These are phyloP conservation scores for Oryza punctata DNA, from an alignment of 176 grass and related monocot species.

Conservation along the genomic window DNA sequence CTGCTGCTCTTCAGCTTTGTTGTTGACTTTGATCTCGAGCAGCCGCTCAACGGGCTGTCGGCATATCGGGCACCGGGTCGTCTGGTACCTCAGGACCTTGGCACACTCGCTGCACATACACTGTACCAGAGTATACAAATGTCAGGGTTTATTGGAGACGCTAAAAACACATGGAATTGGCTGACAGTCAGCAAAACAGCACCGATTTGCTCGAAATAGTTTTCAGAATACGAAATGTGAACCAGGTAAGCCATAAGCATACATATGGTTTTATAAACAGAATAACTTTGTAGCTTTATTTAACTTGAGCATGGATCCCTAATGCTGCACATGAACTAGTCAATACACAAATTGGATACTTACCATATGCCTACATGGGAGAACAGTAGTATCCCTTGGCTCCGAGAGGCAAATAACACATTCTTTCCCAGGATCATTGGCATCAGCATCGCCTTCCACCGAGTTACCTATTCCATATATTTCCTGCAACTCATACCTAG, in stretches of 20 bases:
- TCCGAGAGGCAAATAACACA: slow-evolving; percentile 98
- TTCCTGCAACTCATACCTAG: slow-evolving; percentile 90
- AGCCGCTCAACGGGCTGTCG: slow-evolving; percentile 85
- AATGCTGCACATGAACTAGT: background rate
- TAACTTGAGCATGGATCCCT: background rate
- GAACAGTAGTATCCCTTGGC: slow-evolving; percentile 94
- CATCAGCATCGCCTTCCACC: slow-evolving; percentile 76
- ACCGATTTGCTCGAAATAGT: background rate
- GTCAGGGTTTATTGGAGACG: slow-evolving; percentile 25
- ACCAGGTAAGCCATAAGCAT: background rate
- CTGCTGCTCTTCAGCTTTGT: slow-evolving; percentile 69
- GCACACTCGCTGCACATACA: slow-evolving; percentile 98
- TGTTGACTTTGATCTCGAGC: slow-evolving; percentile 89
- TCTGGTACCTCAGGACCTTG: slow-evolving; percentile 93
- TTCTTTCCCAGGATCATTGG: slow-evolving; percentile 93
- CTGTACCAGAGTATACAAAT: slow-evolving; percentile 47
- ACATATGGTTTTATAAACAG: background rate
- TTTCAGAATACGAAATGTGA: background rate
- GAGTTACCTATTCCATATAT: slow-evolving; percentile 99
- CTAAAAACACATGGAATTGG: background rate
- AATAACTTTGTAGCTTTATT: background rate
- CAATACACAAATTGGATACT: slow-evolving; percentile 22
- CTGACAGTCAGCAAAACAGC: background rate
- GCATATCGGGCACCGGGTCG: slow-evolving; percentile 92
- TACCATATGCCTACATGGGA: slow-evolving; percentile 99